A percentile compares a stretch with the other conserved stretches of the same genome.
Conservation (phyloP, 176 grass and related monocot species). For the Pharus latifolius region DNA sequence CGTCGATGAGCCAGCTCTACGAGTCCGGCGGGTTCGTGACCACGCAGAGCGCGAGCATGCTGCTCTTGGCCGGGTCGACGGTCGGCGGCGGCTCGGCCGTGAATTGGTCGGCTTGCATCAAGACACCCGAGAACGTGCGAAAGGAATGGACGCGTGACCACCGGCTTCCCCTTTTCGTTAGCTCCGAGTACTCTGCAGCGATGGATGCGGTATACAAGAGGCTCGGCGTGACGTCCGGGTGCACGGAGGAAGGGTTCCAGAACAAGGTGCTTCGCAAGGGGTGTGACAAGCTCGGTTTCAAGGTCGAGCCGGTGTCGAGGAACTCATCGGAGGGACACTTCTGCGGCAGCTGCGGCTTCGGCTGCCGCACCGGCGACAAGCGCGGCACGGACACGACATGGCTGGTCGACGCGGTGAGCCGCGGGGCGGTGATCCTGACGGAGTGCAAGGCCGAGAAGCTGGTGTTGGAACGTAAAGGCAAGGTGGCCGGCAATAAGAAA, state of each 20-base stretch:
- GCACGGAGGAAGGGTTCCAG: constrained; percentile 62
- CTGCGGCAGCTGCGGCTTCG: constrained; percentile 65
- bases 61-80: constrained; percentile 60
- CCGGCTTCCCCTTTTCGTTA: constrained; percentile 43
- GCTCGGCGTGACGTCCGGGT: constrained; percentile 48
- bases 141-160: constrained; percentile 48
- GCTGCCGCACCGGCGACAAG: constrained; percentile 73
- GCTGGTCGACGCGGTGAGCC: constrained; percentile 66
- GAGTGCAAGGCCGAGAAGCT: constrained; percentile 77
- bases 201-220: constrained; percentile 66
- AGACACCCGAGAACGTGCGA: constrained; percentile 50
- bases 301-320: constrained; percentile 42
- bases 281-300: constrained; percentile 59
- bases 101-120: constrained; percentile 84
- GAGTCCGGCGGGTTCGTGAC: constrained; percentile 56
- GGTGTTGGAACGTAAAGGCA: constrained; percentile 11
- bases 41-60: constrained; percentile 31
- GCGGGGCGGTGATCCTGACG: constrained; percentile 62
- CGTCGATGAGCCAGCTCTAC: constrained; percentile 60
- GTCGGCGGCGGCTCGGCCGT: constrained; percentile 82
- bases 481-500: neutral
- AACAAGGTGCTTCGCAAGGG: constrained; percentile 79
- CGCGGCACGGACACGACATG: constrained; percentile 79
- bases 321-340: constrained; percentile 71
- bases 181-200: constrained; percentile 42